Evolutionary conservation across 495 filamentous ascomycete species (phyloP), one percentile per base, ranked within the genome.

Genomic region (Aspergillus steynii): DNA sequence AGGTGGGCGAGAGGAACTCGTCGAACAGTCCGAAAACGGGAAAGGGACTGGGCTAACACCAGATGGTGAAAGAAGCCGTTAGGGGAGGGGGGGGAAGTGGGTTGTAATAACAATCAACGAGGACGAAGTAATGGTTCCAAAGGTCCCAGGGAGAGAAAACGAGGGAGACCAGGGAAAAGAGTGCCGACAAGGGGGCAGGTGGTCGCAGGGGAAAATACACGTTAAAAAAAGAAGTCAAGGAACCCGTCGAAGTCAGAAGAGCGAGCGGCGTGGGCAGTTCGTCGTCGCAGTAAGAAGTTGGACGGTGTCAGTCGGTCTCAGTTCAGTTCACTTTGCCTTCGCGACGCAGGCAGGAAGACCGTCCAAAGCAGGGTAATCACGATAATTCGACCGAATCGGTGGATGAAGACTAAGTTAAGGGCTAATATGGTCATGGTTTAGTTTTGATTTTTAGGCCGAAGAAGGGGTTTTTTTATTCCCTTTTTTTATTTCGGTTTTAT

Each of bases 21-120:
- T 59, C 46, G 53, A 54, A 55, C 15, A 63, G 59, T 59, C 58
- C 61, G 61, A 57, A 63, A 66, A 66, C 64, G 64, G 64, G 58
- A 51, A 60, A 27, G 25, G 27, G 48, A 50, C 25, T 29, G 27
- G 27, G 55, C 51, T 60, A 59, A 58, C 50, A 59, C 53, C 55
- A 59, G 45, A 37, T 50, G 58, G 47, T 10, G 45, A 52, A 61
- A 28, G 50, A 53, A 56, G 34, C 55, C 26, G 53, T 51, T 45
- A 29, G 52, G 56, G 51, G 56, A 63, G 29, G 55, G 29, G 27
- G 32, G 56, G 29, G 53, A 52, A 47, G 54, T 49, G 45, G 50
- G 32, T 60, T 52, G 42, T 54, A 42, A 53, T 59, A 52, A 46
- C 50, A 53, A 53, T 59, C 57, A 29, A 56, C 56, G 32, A 31